Percentiles rank a stretch among this genome's conserved stretches.
These are phyloP conservation scores for Aspergillus pseudoterreus DNA, from an alignment of 2,329 filamentous ascomycete genomes.

Conservation along the genomic window DNA sequence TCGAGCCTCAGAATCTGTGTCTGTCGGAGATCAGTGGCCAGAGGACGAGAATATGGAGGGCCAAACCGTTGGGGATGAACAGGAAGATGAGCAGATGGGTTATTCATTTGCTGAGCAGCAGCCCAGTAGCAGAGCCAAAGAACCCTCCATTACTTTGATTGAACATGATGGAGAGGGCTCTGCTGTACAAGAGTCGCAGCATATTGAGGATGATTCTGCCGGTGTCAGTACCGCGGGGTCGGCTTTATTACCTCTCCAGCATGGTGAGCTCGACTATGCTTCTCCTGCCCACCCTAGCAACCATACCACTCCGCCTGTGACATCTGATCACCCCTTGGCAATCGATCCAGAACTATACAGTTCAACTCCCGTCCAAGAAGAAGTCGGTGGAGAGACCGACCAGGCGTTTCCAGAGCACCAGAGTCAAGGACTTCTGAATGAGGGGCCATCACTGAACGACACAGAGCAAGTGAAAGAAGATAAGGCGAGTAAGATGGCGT, in stretches of 20 bases:
- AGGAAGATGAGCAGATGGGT: background rate
- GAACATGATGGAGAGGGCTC: background rate
- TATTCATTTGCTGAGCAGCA: conserved; percentile 1
- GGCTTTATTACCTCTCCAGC: background rate
- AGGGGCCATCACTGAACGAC: background rate
- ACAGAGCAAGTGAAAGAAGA: background rate
- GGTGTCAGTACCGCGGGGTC: background rate
- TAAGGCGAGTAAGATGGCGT: conserved; percentile 1
- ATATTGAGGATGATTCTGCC: background rate
- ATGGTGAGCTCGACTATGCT: background rate
- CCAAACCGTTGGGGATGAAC: background rate
- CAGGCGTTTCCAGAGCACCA: background rate
- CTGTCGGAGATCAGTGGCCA: background rate
- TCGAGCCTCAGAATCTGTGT: background rate
- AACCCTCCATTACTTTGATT: background rate
- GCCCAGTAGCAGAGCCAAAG: background rate
- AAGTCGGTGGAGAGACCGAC: background rate
- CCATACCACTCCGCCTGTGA: background rate
- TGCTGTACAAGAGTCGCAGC: background rate
- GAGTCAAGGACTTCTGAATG: background rate
- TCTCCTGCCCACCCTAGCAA: background rate
- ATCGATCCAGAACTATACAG: conserved; percentile 5
- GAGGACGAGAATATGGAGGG: background rate
- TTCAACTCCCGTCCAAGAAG: background rate
- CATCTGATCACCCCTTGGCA: background rate